These are phyloP conservation scores for Theobroma cacao DNA, from an alignment of 345 rosid genomes.

Conservation along the genomic window DNA sequence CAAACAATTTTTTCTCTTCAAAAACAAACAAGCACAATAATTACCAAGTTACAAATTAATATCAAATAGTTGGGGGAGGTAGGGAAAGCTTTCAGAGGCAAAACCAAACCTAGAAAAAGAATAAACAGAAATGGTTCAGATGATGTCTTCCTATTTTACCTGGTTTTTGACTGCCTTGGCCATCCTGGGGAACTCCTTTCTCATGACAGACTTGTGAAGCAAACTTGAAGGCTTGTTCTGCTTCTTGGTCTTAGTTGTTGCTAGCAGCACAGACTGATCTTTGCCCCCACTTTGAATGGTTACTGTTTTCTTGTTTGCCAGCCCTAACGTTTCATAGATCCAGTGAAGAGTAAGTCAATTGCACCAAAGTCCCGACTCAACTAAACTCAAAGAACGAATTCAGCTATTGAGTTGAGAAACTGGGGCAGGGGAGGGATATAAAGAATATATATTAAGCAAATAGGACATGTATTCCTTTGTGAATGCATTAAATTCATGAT, in stretches of 20 bases:
- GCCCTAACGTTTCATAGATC: slow-evolving; percentile 35
- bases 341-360: not conserved
- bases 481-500: not conserved
- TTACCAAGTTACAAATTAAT: too few species aligned
- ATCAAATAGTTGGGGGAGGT: too few species aligned
- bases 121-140: not conserved
- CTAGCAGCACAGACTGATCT: slow-evolving; percentile 66
- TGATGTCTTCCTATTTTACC: slow-evolving; percentile 26
- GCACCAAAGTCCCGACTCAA: too few species aligned
- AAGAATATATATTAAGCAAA: not conserved
- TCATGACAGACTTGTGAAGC: slow-evolving; percentile 63
- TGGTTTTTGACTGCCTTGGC: slow-evolving; percentile 71
- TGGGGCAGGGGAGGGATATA: not conserved
- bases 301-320: slow-evolving; percentile 87
- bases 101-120: not conserved
- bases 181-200: slow-evolving; percentile 75
- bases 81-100: too few species aligned
- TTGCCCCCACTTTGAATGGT: slow-evolving; percentile 63
- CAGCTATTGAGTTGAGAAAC: not conserved
- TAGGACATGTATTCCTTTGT: not conserved
- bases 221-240: slow-evolving; percentile 70
- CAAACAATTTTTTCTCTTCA: not conserved
- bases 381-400: not conserved
- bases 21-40: too few species aligned
- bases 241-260: slow-evolving; percentile 82